Percentiles rank a stretch among this genome's conserved stretches.
Evolutionary conservation across 2,329 filamentous ascomycete genomes (phyloP).

Genomic region (Diaporthe vexans): DNA sequence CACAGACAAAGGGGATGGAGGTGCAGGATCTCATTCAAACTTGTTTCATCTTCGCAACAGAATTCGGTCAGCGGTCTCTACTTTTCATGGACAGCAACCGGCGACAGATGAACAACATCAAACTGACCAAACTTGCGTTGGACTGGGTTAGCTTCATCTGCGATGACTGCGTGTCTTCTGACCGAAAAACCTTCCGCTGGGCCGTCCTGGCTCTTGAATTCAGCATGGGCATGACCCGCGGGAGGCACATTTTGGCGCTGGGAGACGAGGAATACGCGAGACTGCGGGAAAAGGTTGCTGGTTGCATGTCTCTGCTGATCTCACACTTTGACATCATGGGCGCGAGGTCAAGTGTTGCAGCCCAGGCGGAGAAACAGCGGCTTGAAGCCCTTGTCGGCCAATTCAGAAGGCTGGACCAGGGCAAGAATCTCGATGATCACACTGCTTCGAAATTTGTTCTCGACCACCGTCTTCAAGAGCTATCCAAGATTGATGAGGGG

Average conservation of each 20-base stretch:
- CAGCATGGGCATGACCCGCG: conserved; percentile 96
- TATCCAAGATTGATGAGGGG: conserved; percentile 82
- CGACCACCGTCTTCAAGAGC: conserved; percentile 79
- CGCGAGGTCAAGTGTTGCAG: conserved; percentile 90
- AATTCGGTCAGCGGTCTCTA: conserved; percentile 95
- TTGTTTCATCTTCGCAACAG: conserved; percentile 98
- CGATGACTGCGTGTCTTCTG: conserved; percentile 93
- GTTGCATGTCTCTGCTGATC: conserved; percentile 97
- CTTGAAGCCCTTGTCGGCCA: conserved; percentile 85
- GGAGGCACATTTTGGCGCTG: conserved; percentile 91
- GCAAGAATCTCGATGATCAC: conserved; percentile 81
- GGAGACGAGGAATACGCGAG: conserved; percentile 88
- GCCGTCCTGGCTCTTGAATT: conserved; percentile 96
- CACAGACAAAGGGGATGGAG: conserved; percentile 85
- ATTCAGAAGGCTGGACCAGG: conserved; percentile 83
- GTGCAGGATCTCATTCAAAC: conserved; percentile 98
- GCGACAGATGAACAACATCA: conserved; percentile 96
- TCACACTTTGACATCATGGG: conserved; percentile 99
- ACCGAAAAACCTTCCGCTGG: conserved; percentile 97
- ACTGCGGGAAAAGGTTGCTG: conserved; percentile 89
- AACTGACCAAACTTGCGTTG: conserved; percentile 90
- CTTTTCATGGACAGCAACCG: conserved; percentile 97
- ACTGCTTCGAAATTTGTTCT: conserved; percentile 83
- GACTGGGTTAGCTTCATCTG: conserved; percentile 99
- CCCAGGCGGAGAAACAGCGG: conserved; percentile 92